Percentiles rank a stretch among this genome's conserved stretches.
phyloP scores from a whole-genome alignment of 2,329 filamentous ascomycete species.

The Fusarium falciforme region DNA sequence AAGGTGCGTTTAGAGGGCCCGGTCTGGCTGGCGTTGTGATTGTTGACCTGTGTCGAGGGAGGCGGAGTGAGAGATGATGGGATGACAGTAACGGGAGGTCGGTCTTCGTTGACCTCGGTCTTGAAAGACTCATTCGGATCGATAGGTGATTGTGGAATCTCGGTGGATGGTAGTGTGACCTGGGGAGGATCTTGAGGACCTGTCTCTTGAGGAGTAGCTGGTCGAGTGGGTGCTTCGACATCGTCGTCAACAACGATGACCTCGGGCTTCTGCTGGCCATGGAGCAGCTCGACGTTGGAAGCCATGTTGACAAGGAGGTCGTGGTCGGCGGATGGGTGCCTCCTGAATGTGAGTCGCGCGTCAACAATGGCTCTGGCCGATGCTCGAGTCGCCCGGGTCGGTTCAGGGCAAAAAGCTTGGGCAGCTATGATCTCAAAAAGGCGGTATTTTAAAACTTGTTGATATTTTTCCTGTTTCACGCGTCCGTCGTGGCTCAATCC shows the following conservation, averaged over 20 bases:
- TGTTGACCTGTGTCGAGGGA: conserved; percentile 63
- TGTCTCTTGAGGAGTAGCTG: conserved; percentile 47
- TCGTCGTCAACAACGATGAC: conserved; percentile 45
- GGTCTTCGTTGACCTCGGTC: conserved; percentile 62
- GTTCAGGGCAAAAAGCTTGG: neutral
- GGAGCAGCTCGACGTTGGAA: conserved; percentile 44
- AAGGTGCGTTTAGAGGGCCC: conserved; percentile 44
- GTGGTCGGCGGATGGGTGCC: neutral
- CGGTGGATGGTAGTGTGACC: conserved; percentile 68
- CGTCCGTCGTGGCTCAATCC: conserved; percentile 20
- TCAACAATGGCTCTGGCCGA: conserved; percentile 15
- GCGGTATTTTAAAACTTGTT: conserved; percentile 6
- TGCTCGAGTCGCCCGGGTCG: neutral
- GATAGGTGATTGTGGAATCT: conserved; percentile 64
- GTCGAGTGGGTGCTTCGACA: conserved; percentile 48
- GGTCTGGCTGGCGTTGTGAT: conserved; percentile 35
- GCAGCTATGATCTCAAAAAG: neutral
- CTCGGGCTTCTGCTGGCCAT: conserved; percentile 49
- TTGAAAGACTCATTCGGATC: conserved; percentile 62
- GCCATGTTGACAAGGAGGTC: conserved; percentile 48
- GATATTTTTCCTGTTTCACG: conserved; percentile 20
- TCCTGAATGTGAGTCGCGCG: conserved; percentile 21
- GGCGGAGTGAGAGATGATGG: conserved; percentile 70
- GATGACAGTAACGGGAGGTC: conserved; percentile 58
- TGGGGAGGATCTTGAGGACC: conserved; percentile 57